These are phyloP conservation scores for Coemansia sp. DNA, from an alignment of 192 early-diverging fungal species.

Conservation along the genomic window DNA sequence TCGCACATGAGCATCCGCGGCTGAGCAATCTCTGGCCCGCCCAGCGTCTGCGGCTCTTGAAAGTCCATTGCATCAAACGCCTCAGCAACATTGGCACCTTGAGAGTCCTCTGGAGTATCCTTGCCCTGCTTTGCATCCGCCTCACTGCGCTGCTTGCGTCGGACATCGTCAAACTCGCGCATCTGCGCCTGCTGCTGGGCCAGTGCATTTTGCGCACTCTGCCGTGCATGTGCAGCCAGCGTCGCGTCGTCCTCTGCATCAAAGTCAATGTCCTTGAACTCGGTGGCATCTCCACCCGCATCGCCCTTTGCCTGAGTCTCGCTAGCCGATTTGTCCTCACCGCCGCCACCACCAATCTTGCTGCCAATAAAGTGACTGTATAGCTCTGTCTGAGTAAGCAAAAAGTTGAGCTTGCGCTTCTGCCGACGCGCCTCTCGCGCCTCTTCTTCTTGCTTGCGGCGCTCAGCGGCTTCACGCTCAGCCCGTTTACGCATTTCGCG, in stretches of 20 bases:
- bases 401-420: slow-evolving; percentile 86
- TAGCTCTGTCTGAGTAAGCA: slow-evolving; percentile 89
- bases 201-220: slow-evolving; percentile 75
- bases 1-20: slow-evolving; percentile 85
- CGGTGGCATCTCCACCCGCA: slow-evolving; percentile 1
- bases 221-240: slow-evolving; percentile 66
- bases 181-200: slow-evolving; percentile 66
- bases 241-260: slow-evolving; percentile 73
- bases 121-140: slow-evolving; percentile 2
- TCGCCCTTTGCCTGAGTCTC: neutral
- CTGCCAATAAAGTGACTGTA: slow-evolving; percentile 90
- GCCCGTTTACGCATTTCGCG: slow-evolving; percentile 84
- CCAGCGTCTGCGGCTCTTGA: slow-evolving; percentile 76
- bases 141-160: slow-evolving; percentile 6
- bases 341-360: slow-evolving; percentile 57
- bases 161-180: slow-evolving; percentile 66
- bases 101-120: slow-evolving; percentile 4
- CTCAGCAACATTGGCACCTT: slow-evolving; percentile 46
- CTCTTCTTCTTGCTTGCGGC: slow-evolving; percentile 77
- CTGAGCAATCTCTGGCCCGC: slow-evolving; percentile 72
- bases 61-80: slow-evolving; percentile 82
- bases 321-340: neutral
- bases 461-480: slow-evolving; percentile 81
- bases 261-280: slow-evolving; percentile 71
- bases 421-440: slow-evolving; percentile 77